Base-by-base conservation (phyloP, 1,284 basidiomycete species). In the Ustanciosporium gigantosporum region DNA sequence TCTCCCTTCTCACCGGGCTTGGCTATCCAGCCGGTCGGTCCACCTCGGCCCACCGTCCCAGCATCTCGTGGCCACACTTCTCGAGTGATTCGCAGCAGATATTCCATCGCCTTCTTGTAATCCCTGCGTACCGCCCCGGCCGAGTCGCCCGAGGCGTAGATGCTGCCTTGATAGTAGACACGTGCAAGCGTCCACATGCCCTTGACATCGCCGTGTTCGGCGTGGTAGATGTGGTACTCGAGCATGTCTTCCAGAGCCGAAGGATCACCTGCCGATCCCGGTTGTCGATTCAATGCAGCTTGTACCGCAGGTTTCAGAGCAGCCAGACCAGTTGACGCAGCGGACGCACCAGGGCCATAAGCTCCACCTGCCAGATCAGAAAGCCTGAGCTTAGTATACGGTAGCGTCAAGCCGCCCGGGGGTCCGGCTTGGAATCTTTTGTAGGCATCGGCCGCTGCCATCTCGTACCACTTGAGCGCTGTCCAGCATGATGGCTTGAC, bases 311-410 rank as follows among this genome's bases (percentile, higher is more conserved):
- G 84, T 39, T 86, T 78, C 14, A 84, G 80, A 0, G 84, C 82
- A 83, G 69, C 6, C 88, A 31, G 79, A 66, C 82, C 81, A 2
- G 80, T 79, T 3, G 89, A 90, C 2, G 90, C 90, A 17, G 90
- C 88, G 50, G 90, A 91, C 3, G 94, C 90, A 40, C 93, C 91
- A 13, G 90, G 89, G 0, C 95, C 94, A 73, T 89, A 98, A 8
- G 90, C 56, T 2, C 94, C 95, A 14, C 93, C 94, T 5, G 83
- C 85, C 3, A 93, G 83, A 79, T 98, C 95, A 1, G 93, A 94
- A 4, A 98, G 81, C 6, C 88, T 84, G 0, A 90, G 87, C 23
- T 90, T 83, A 0, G 88, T 87, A 40, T 90, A 85, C 0, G 91
- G 90, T 3, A 98, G 81, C 0, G 89, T 89, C 11, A 86, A 83